Evolutionary conservation across 2,329 filamentous ascomycete genomes (phyloP).

Genomic region (Colletotrichum tabaci): DNA sequence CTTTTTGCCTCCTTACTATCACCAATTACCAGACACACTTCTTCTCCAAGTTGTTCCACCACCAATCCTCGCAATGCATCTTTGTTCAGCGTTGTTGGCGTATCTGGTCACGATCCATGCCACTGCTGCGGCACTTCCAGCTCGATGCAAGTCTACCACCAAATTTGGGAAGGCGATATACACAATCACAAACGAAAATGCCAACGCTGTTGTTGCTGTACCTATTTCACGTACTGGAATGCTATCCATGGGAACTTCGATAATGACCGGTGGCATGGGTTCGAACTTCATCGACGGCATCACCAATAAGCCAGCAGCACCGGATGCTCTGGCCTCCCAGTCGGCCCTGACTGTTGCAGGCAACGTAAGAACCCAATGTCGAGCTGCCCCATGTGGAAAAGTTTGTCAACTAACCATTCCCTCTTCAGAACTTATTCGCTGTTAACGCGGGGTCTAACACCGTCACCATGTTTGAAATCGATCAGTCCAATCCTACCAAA

Average conservation of each 20-base stretch:
- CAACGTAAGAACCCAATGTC: conserved; percentile 56
- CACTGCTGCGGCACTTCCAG: background rate
- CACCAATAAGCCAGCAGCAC: conserved; percentile 55
- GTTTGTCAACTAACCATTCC: conserved; percentile 17
- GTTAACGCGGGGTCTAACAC: conserved; percentile 70
- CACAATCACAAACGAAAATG: conserved; percentile 67
- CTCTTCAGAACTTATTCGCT: conserved; percentile 65
- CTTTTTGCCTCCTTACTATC: too few species aligned
- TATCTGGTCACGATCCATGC: background rate
- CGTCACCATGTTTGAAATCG: conserved; percentile 64
- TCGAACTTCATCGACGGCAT: conserved; percentile 55
- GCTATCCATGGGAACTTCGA: conserved; percentile 59
- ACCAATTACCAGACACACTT: too few species aligned
- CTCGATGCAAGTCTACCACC: background rate
- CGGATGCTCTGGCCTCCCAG: conserved; percentile 68
- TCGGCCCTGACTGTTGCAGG: conserved; percentile 64
- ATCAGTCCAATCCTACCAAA: conserved; percentile 57
- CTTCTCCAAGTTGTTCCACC: too few species aligned
- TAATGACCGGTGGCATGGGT: conserved; percentile 64
- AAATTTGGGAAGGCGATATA: conserved; percentile 60
- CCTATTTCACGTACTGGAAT: conserved; percentile 63
- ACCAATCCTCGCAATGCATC: background rate
- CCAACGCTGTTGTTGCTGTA: conserved; percentile 65
- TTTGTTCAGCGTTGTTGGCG: background rate
- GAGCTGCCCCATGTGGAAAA: background rate